Evolutionary conservation across 495 filamentous ascomycete species (phyloP).

Genomic region (Bacidia rubella): DNA sequence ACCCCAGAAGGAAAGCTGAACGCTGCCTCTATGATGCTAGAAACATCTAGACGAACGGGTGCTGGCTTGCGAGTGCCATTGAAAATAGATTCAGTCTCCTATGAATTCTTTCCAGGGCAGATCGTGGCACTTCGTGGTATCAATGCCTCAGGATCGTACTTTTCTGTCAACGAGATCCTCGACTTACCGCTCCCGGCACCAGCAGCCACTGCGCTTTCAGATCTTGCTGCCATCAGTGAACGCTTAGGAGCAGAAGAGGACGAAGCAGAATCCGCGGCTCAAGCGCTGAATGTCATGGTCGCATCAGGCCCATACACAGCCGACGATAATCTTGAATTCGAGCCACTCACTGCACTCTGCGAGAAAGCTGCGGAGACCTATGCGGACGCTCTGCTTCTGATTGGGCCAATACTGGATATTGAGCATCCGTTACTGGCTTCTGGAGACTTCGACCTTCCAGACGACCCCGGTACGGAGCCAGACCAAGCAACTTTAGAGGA

Average conservation of each 20-base stretch:
- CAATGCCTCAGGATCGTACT: constrained; percentile 75
- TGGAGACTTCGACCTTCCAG: constrained; percentile 82
- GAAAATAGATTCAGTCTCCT: constrained; percentile 55
- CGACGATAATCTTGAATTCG: constrained; percentile 80
- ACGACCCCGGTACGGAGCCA: constrained; percentile 51
- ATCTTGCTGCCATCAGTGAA: constrained; percentile 49
- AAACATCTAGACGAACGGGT: constrained; percentile 75
- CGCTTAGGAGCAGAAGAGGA: constrained; percentile 50
- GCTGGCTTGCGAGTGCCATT: constrained; percentile 69
- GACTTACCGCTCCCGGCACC: constrained; percentile 55
- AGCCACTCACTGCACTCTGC: constrained; percentile 71
- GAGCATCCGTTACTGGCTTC: constrained; percentile 81
- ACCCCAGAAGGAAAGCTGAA: constrained; percentile 72
- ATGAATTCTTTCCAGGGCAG: constrained; percentile 88
- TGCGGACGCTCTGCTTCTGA: constrained; percentile 68
- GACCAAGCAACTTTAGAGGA: constrained; percentile 68
- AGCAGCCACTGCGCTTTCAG: constrained; percentile 47
- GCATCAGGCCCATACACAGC: constrained; percentile 83
- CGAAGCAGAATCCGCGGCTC: constrained; percentile 37
- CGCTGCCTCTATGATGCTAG: constrained; percentile 66
- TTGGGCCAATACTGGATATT: constrained; percentile 78
- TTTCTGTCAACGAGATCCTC: constrained; percentile 66
- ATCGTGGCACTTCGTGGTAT: constrained; percentile 77
- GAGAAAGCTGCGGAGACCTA: constrained; percentile 56
- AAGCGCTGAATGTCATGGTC: constrained; percentile 60